A percentile compares a stretch with the other conserved stretches of the same genome.
phyloP scores from a whole-genome alignment of 345 rosid species.

The Boechera retrofracta region DNA sequence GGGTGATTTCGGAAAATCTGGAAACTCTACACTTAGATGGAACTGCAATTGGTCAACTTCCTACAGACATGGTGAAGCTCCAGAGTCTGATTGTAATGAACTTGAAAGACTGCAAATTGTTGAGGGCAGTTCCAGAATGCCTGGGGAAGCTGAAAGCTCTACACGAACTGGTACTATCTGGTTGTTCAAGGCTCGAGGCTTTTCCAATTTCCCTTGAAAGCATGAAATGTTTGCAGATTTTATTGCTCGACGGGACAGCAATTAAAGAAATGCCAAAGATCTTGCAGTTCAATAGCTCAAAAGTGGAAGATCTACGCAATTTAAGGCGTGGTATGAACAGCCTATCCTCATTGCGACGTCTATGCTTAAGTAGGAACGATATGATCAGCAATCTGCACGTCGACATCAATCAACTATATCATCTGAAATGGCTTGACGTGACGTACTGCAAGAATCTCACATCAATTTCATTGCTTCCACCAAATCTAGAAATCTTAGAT shows the following conservation, averaged over 20 bases:
- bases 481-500: slow-evolving; percentile 33
- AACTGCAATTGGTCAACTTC: slow-evolving; percentile 31
- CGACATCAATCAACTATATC: not conserved
- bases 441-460: slow-evolving; percentile 26
- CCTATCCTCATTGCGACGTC: slow-evolving; percentile 4
- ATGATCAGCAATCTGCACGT: slow-evolving; percentile 14
- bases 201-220: slow-evolving; percentile 26
- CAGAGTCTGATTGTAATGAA: slow-evolving; percentile 28
- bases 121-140: slow-evolving; percentile 19
- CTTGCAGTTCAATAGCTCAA: slow-evolving; percentile 1
- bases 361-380: slow-evolving; percentile 29
- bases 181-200: slow-evolving; percentile 14
- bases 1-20: slow-evolving; percentile 14
- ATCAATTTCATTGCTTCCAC: slow-evolving; percentile 25
- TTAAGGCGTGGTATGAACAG: not conserved
- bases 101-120: slow-evolving; percentile 26
- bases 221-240: slow-evolving; percentile 30
- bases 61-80: slow-evolving; percentile 20
- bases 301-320: not conserved
- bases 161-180: slow-evolving; percentile 33
- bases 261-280: slow-evolving; percentile 26
- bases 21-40: slow-evolving; percentile 29
- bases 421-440: slow-evolving; percentile 28
- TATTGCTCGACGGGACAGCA: slow-evolving; percentile 26
- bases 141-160: slow-evolving; percentile 31